Base-by-base conservation (phyloP, 2,329 filamentous ascomycete species). In the Orbilia ellipsospora region DNA sequence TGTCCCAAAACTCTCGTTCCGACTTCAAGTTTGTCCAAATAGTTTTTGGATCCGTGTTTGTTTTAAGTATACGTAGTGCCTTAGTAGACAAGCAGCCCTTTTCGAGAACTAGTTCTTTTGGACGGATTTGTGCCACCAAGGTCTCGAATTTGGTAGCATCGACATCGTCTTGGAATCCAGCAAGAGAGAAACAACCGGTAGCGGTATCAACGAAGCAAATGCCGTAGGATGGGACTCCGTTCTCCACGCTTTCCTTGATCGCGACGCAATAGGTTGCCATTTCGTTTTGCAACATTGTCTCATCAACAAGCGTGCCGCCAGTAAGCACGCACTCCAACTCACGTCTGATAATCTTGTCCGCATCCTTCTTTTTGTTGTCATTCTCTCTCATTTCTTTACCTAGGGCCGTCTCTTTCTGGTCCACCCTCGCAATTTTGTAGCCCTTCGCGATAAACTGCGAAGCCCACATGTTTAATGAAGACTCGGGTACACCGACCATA, bases 311-410 rank as follows among this genome's bases (percentile, higher is more conserved):
- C 0, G 95, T 99, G 36, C 95, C 95, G 5, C 90, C 90, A 0
- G 95, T 99, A 28, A 99, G 86, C 12, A 99, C 93, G 79, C 93
- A 95, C 0, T 94, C 90, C 42, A 99, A 85, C 82, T 99, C 93
- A 81, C 95, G 89, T 55, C 89, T 90, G 79, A 99, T 99, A 79
- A 99, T 90, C 82, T 98, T 97, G 82, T 97, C 94, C 40, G 90
- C 90, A 82, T 94, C 95, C 82, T 87, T 85, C 80, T 90, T 91
- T 56, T 84, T 84, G 20, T 82, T 79, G 74, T 91, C 92, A 57
- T 94, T 88, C 82, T 99, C 95, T n/a, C 95, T 90, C 95, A 99
- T 98, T 82, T 99, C 94, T 82, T 99, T 99, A 70, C 90, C 94
- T 7, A 99, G 84, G 1, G 95, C 95, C 40, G 93, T 96, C 83